phyloP scores from a whole-genome alignment of 2,329 filamentous ascomycete genomes.

The Botrytis cinerea region DNA sequence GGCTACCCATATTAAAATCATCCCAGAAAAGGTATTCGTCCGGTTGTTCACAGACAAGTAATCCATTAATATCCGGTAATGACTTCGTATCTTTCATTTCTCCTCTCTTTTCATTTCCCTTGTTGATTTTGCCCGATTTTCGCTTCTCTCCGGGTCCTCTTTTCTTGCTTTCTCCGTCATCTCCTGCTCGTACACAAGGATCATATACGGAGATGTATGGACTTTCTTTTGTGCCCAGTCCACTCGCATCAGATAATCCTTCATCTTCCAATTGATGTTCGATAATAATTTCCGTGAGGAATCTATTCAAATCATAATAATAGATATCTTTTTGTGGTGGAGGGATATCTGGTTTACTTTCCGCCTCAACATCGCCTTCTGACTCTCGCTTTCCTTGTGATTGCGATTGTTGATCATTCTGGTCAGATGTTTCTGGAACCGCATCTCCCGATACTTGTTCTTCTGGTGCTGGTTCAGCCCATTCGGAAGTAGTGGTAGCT shows the following conservation, averaged over 20 bases:
- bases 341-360: constrained; percentile 27
- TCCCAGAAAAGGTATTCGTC: constrained; percentile 56
- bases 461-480: background rate
- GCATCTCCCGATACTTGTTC: background rate
- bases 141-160: background rate
- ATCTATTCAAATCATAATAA: constrained; percentile 39
- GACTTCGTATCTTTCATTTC: background rate
- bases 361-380: background rate
- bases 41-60: constrained; percentile 43
- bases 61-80: constrained; percentile 30
- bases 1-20: constrained; percentile 48
- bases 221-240: constrained; percentile 45
- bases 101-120: background rate
- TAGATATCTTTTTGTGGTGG: constrained; percentile 35
- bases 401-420: background rate
- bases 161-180: constrained; percentile 29
- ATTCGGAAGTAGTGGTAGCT: background rate
- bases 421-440: background rate
- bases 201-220: constrained; percentile 30
- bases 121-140: background rate
- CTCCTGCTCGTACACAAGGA: constrained; percentile 34
- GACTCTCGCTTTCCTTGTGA: background rate
- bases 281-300: constrained; percentile 49
- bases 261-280: constrained; percentile 51
- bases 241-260: constrained; percentile 47